Conservation (phyloP, 371 early-diverging fungal species). For the Mortierella polycephala region DNA sequence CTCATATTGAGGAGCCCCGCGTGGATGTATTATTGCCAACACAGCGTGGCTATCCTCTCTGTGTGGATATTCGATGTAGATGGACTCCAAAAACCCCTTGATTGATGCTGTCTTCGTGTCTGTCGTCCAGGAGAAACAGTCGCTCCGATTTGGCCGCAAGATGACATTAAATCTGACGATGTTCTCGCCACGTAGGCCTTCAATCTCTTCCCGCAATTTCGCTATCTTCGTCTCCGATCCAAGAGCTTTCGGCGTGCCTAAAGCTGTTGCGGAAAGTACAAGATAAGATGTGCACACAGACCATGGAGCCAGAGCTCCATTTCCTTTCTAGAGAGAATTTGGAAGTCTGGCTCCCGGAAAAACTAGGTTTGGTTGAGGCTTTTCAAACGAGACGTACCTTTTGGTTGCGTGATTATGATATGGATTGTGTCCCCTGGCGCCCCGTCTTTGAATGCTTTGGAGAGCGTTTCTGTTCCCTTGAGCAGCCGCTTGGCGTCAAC, state of each 20-base stretch:
- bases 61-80: slow-evolving; percentile 12
- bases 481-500: neutral
- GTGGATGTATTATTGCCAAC: slow-evolving; percentile 25
- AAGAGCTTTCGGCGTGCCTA: slow-evolving; percentile 4
- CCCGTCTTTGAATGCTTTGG: neutral
- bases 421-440: neutral
- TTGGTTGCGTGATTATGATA: neutral
- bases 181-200: slow-evolving; percentile 16
- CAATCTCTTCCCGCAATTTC: neutral
- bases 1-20: slow-evolving; percentile 12
- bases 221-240: slow-evolving; percentile 9
- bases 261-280: neutral
- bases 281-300: neutral
- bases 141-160: slow-evolving; percentile 7
- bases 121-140: slow-evolving; percentile 19
- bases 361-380: neutral
- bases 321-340: neutral
- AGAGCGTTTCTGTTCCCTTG: neutral
- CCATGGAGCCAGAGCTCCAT: slow-evolving; percentile 4
- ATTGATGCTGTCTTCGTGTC: slow-evolving; percentile 16
- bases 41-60: slow-evolving; percentile 20
- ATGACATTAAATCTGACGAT: slow-evolving; percentile 11
- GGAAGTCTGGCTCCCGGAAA: neutral
- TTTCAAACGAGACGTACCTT: neutral
- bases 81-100: slow-evolving; percentile 13